Percentiles rank a stretch among this genome's conserved stretches.
Evolutionary conservation across 2,329 filamentous ascomycete genomes (phyloP).

Genomic region (Septoria linicola): DNA sequence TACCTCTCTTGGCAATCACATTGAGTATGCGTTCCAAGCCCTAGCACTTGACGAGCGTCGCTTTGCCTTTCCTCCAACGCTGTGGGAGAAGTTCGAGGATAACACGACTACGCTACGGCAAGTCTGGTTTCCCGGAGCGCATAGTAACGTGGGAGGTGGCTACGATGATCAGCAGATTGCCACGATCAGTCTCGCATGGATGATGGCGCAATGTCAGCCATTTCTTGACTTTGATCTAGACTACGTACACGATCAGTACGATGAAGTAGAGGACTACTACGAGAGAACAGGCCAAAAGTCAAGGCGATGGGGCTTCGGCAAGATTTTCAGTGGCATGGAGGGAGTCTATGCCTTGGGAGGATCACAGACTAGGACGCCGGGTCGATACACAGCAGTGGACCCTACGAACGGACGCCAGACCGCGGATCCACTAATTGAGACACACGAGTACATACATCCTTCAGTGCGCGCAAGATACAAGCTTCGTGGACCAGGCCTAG

Average conservation of each 20-base stretch:
- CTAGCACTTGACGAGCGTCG: slow-evolving; percentile 46
- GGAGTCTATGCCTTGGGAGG: slow-evolving; percentile 51
- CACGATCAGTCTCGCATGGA: slow-evolving; percentile 57
- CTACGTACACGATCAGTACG: slow-evolving; percentile 50
- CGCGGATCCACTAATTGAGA: slow-evolving; percentile 47
- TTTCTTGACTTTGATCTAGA: slow-evolving; percentile 50
- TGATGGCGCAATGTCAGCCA: slow-evolving; percentile 54
- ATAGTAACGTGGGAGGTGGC: slow-evolving; percentile 49
- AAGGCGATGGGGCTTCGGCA: slow-evolving; percentile 52
- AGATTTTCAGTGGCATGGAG: slow-evolving; percentile 47
- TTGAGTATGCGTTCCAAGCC: slow-evolving; percentile 48
- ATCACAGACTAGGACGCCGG: slow-evolving; percentile 47
- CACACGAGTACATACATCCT: slow-evolving; percentile 54
- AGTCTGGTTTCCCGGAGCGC: slow-evolving; percentile 51
- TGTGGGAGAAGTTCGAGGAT: slow-evolving; percentile 46
- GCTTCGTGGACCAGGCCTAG: slow-evolving; percentile 47
- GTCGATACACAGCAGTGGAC: slow-evolving; percentile 48
- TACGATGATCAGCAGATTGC: slow-evolving; percentile 49
- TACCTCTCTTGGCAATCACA: slow-evolving; percentile 43
- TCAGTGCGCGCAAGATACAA: slow-evolving; percentile 48
- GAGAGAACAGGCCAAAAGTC: slow-evolving; percentile 41
- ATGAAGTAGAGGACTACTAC: slow-evolving; percentile 47
- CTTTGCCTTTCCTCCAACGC: slow-evolving; percentile 42
- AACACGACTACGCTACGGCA: slow-evolving; percentile 48
- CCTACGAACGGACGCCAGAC: slow-evolving; percentile 46